Evolutionary conservation across 2,329 filamentous ascomycete genomes (phyloP).

Genomic region (Pyrenophora tritici-repentis): DNA sequence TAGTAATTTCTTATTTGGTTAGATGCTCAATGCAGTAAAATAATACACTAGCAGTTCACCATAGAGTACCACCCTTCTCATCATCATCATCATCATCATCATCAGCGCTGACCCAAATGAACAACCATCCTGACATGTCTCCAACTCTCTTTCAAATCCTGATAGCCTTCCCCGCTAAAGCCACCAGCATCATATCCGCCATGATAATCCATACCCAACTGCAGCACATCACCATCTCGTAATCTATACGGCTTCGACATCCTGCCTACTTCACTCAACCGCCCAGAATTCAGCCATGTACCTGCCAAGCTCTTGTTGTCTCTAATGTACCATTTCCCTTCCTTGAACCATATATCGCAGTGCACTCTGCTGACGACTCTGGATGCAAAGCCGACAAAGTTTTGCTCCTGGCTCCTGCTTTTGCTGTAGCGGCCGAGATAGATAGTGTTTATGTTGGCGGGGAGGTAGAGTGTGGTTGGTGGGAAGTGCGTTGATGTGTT

Average conservation of each 20-base stretch:
- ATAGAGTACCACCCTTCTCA: too few relatives aligned
- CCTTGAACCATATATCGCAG: background rate
- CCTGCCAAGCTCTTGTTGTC: background rate
- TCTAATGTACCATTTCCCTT: background rate
- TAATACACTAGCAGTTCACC: too few relatives aligned
- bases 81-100: background rate
- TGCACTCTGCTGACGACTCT: background rate
- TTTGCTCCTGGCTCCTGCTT: background rate
- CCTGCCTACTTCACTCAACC: background rate
- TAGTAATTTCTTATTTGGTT: too few relatives aligned
- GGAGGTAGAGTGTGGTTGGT: background rate
- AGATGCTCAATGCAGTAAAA: too few relatives aligned
- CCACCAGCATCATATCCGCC: background rate
- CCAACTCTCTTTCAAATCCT: background rate
- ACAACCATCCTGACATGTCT: background rate
- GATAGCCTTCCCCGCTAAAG: background rate
- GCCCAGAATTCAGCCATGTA: background rate
- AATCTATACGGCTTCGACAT: background rate
- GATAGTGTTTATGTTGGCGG: background rate
- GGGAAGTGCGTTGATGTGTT: too few relatives aligned
- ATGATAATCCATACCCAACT: background rate
- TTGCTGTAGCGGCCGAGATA: background rate
- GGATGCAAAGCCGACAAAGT: background rate
- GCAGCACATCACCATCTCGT: background rate
- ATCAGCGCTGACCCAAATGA: background rate